Percentiles rank a stretch among this genome's conserved stretches.
These are phyloP conservation scores for Fragilariopsis cylindrus DNA, from an alignment of 108 stramenopile species.

Conservation along the genomic window DNA sequence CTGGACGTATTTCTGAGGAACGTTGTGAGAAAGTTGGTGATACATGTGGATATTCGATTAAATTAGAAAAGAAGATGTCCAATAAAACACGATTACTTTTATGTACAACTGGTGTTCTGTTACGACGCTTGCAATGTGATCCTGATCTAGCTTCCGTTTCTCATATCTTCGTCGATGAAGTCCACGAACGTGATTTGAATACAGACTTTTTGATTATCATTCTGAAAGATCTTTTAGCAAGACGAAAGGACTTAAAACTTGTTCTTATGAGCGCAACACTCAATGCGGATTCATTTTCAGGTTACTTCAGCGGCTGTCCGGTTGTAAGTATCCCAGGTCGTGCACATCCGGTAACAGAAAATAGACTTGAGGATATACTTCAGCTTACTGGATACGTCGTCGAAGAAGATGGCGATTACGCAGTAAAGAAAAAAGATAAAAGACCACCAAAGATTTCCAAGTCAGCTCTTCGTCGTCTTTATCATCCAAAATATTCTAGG, in stretches of 20 bases:
- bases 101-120: constrained; percentile 87
- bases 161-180: constrained; percentile 85
- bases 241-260: constrained; percentile 75
- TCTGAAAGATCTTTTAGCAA: constrained; percentile 70
- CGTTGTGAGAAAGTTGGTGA: constrained; percentile 74
- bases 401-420: constrained; percentile 52
- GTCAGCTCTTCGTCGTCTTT: constrained; percentile 49
- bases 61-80: constrained; percentile 71
- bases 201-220: constrained; percentile 92
- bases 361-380: constrained; percentile 82
- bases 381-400: constrained; percentile 63
- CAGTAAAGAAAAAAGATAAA: constrained; percentile 34
- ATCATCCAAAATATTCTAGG: constrained; percentile 58
- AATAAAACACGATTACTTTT: constrained; percentile 76
- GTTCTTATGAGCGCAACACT: constrained; percentile 93
- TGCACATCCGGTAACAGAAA: constrained; percentile 76
- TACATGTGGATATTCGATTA: constrained; percentile 89
- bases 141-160: constrained; percentile 66
- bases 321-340: constrained; percentile 81
- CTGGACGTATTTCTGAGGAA: constrained; percentile 89
- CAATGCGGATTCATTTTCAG: constrained; percentile 79
- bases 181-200: constrained; percentile 87
- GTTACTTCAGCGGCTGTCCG: constrained; percentile 83
- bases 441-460: constrained; percentile 49
- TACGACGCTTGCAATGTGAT: constrained; percentile 83